Evolutionary conservation across 2,329 filamentous ascomycete genomes (phyloP), one percentile per base, ranked within the genome.

Genomic region (Chaetomiaceae sp.): DNA sequence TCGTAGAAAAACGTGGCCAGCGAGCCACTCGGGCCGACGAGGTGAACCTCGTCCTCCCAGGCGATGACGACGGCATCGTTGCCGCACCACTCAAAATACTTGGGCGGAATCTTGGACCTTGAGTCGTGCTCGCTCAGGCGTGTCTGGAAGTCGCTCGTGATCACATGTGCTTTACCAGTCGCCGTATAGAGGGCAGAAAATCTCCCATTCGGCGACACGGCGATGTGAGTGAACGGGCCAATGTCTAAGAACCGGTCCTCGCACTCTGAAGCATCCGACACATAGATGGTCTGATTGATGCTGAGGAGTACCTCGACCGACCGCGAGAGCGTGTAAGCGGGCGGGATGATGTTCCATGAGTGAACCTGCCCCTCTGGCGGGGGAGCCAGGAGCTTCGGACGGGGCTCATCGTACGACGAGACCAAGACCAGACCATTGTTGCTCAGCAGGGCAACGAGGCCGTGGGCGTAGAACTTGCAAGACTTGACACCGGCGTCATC

Each of bases 41-140:
- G 79, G 65, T 96, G 94, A 4, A 99, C 86, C 69, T 99, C 94
- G 65, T 99, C 94, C 66, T 97, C 94, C 94, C 94, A 99, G 0
- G 91, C 91, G 62, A 99, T 83, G 25, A 96, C 82, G 3, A 94
- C 87, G 13, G 91, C 90, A 69, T 97, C 92, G 63, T 94, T 92
- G 5, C 94, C 94, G 68, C 94, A 99, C 94, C 94, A 99, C 63
- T 94, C 86, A 56, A 99, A 79, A 58, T 94, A 89, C 62, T 89
- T 87, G 3, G 94, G 94, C 1, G 86, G 79, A 5, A 90, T 95
- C 67, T 86, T 87, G 9, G 89, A 91, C 61, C 85, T 85, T 1
- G 91, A 92, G 64, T 96, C 85, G 66, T 97, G 92, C 71, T 97
- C 91, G 66, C 90, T 92, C 57, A 96, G 76, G 53, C 91, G 86